Conservation (phyloP, 495 filamentous ascomycete genomes). For the Haplographium delicatum region DNA sequence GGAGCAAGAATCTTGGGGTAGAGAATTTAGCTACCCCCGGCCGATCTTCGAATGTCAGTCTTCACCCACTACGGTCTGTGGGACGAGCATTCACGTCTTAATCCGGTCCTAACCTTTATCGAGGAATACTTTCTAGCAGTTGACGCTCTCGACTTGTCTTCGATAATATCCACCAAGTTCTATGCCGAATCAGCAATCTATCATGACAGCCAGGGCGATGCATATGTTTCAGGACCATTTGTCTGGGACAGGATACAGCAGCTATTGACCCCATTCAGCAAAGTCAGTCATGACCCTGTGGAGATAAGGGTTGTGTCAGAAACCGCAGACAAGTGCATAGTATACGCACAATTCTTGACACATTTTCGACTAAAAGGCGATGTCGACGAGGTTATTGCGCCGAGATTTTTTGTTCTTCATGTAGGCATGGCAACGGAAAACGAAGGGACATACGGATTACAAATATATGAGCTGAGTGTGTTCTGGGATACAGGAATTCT, state of each 20-base stretch:
- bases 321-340: neutral
- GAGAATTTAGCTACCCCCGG: no score
- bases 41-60: no score
- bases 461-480: neutral
- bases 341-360: slow-evolving; percentile 4
- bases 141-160: neutral
- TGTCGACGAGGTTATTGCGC: slow-evolving; percentile 6
- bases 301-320: slow-evolving; percentile 1
- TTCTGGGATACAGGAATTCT: slow-evolving; percentile 15
- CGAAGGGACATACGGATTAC: slow-evolving; percentile 1
- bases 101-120: slow-evolving; percentile 5
- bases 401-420: slow-evolving; percentile 10
- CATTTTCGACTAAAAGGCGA: slow-evolving; percentile 6
- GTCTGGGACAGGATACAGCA: slow-evolving; percentile 1
- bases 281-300: neutral
- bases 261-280: neutral
- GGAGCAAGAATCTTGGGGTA: no score
- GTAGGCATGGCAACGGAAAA: neutral
- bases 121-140: slow-evolving; percentile 1
- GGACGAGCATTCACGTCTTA: neutral
- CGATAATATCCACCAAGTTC: neutral
- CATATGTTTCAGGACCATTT: neutral
- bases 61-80: slow-evolving; percentile 8
- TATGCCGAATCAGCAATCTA: neutral
- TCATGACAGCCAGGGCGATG: slow-evolving; percentile 11